Conservation (phyloP, 495 filamentous ascomycete species). For the Lichina pygmaea region DNA sequence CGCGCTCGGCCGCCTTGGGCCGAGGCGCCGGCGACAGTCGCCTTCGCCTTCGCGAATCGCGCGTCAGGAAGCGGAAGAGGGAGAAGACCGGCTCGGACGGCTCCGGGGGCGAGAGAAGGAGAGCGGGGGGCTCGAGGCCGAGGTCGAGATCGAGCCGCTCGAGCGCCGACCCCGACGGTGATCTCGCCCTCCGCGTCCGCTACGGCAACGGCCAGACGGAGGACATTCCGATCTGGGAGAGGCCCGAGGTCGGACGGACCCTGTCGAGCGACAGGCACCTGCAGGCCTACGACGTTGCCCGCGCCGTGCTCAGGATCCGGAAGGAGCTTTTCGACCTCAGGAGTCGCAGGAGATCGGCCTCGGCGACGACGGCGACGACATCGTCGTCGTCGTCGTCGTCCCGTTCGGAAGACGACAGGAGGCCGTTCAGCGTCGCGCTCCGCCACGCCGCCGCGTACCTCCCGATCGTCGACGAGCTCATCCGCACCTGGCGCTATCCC, state of each 20-base stretch:
- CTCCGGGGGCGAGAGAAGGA: slow-evolving; percentile 17
- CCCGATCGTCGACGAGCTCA: slow-evolving; percentile 26
- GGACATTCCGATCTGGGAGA: slow-evolving; percentile 16
- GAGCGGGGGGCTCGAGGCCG: slow-evolving; percentile 14
- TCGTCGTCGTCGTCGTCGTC: slow-evolving; percentile 8
- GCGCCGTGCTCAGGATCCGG: slow-evolving; percentile 26
- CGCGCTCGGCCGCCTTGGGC: background rate
- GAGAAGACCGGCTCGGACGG: slow-evolving; percentile 18
- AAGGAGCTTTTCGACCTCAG: slow-evolving; percentile 25
- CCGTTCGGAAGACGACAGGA: slow-evolving; percentile 12
- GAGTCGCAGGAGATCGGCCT: background rate
- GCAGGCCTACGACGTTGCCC: slow-evolving; percentile 25
- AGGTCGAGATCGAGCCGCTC: slow-evolving; percentile 17
- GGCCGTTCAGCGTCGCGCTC: slow-evolving; percentile 21
- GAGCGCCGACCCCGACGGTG: slow-evolving; percentile 8
- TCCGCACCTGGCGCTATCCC: slow-evolving; percentile 30
- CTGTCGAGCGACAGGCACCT: slow-evolving; percentile 20
- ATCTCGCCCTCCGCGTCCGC: slow-evolving; percentile 23
- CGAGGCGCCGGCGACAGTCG: slow-evolving; percentile 5
- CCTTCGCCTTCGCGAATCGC: slow-evolving; percentile 11
- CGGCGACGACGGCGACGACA: background rate
- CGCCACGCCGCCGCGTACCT: slow-evolving; percentile 21
- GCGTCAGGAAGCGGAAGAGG: slow-evolving; percentile 28
- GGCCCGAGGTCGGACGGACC: slow-evolving; percentile 7
- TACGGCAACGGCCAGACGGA: slow-evolving; percentile 37